Percentiles rank a stretch among this genome's conserved stretches.
These are phyloP conservation scores for Talaromyces atroroseus DNA, from an alignment of 2,329 filamentous ascomycete genomes.

Conservation along the genomic window DNA sequence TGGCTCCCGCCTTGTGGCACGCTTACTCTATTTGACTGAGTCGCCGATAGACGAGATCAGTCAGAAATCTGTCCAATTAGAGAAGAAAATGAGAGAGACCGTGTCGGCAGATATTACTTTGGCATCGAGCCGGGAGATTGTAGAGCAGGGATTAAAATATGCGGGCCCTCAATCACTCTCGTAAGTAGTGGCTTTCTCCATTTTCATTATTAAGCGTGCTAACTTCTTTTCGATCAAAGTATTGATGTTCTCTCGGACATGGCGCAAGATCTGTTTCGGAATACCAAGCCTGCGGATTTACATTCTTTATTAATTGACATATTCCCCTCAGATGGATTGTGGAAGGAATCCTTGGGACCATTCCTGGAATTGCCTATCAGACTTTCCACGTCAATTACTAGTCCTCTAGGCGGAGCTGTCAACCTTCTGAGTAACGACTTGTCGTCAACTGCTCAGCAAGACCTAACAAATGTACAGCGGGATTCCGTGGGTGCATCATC, in stretches of 20 bases:
- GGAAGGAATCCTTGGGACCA: conserved; percentile 57
- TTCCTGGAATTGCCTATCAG: conserved; percentile 42
- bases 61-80: conserved; percentile 32
- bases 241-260: conserved; percentile 54
- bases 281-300: conserved; percentile 23
- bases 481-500: conserved; percentile 67
- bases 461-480: conserved; percentile 39
- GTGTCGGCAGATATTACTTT: conserved; percentile 37
- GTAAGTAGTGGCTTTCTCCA: conserved; percentile 28
- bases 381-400: conserved; percentile 67
- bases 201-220: neutral
- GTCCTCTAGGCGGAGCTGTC: conserved; percentile 63
- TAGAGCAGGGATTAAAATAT: conserved; percentile 47
- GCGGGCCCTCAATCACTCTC: conserved; percentile 41
- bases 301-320: conserved; percentile 40
- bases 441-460: conserved; percentile 21
- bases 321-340: conserved; percentile 59
- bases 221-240: conserved; percentile 37
- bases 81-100: conserved; percentile 28
- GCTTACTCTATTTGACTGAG: conserved; percentile 50
- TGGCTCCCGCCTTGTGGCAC: conserved; percentile 48
- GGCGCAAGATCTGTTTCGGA: conserved; percentile 44
- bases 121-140: conserved; percentile 47
- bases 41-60: conserved; percentile 49
- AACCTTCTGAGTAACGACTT: conserved; percentile 51